Base-by-base conservation (phyloP, 2,329 filamentous ascomycete genomes). In the Diatrype stigma region DNA sequence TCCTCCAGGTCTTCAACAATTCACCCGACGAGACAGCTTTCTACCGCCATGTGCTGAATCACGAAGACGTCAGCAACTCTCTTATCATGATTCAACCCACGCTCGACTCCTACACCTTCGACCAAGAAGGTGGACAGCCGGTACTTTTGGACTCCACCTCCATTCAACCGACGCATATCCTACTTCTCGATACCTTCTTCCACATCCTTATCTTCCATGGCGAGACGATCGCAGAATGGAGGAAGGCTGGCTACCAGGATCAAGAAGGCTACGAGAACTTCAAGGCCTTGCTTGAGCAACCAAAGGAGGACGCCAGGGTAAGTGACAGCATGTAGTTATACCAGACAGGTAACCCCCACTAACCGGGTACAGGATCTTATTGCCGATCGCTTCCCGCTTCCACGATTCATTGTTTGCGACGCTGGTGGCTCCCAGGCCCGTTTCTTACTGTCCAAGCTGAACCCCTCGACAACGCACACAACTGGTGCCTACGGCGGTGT, bases 191-290 rank as follows among this genome's bases (percentile, higher is more conserved):
- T 65, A 97, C 94, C 0, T 99, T 99, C 78, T 99, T 99, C 82
- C 94, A 99, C 70, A 99, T 99, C 55, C 83, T 99, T 50, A 99
- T 99, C 62, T 99, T 97, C 82, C 92, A 99, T 64, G 94, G 94
- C 56, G 93, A 99, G 77, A 97, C 93, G 0, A 89, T 97, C 70
- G 94, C 94, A 1, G 91, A 96, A 68, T 99, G 94, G 94, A 86
- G 92, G 59, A 97, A 99, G 71, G 92, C 92, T 17, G 94, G 94
- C 1, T 99, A 99, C 67, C 94, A 99, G 62, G 91, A 96, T 2
- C 93, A 97, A 70, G 93, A 96, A 67, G 94, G 94, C 10, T 99
- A 99, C 65, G 94, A 97, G 71, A 97, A 96, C 72, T 96, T 99
- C 73, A 87, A 87, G 46, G 73, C 85, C 30, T 78, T 99, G 47